Evolutionary conservation across 1,284 basidiomycete species (phyloP), one percentile per base, ranked within the genome.

Genomic region (Malassezia psittaci): DNA sequence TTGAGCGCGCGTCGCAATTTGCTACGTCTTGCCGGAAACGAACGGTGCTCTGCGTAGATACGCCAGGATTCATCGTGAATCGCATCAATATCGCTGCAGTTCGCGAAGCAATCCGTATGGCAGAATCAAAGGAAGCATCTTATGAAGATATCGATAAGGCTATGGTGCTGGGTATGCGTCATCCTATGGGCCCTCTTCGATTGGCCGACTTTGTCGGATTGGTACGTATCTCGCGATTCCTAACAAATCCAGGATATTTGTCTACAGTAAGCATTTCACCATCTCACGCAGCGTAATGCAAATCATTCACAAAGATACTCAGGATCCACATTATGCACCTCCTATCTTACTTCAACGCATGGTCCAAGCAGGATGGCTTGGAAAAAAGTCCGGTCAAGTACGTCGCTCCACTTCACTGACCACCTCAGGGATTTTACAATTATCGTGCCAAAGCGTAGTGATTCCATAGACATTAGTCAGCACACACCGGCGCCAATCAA

Each of bases 271-370:
- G 46, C 24, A 33, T 4, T 12, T 36, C 1, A 19, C 11, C n/a
- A 55, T 18, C 51, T 35, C 15, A 45, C 38, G 21, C 43, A 65
- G 57, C 37, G 70, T 72, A 59, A 67, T 66, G 64, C 60, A 70
- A 50, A 65, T 64, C n/a, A 50, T 72, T 9, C 60, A 65, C 54
- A 48, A 61, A 13, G 90, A 91, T 59, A 93, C 88, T 11, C 83
- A 86, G 0, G 91, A 96, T 77, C 87, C 86, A n/a, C 96, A 96
- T 76, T 96, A 96, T 76, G 82, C 91, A n/a, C 90, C 91, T 0
- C 85, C 86, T 50, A 81, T 91, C 19, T 79, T 96, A 21, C 80
- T 96, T 10, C 86, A 90, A 64, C 81, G 89, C 35, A 96, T 96
- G 91, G 91, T 96, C 9, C 88, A 96, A 73, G 93, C 91, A 15